These are phyloP conservation scores for Apocynum venetum DNA, from an alignment of 257 asterid species.

Conservation along the genomic window DNA sequence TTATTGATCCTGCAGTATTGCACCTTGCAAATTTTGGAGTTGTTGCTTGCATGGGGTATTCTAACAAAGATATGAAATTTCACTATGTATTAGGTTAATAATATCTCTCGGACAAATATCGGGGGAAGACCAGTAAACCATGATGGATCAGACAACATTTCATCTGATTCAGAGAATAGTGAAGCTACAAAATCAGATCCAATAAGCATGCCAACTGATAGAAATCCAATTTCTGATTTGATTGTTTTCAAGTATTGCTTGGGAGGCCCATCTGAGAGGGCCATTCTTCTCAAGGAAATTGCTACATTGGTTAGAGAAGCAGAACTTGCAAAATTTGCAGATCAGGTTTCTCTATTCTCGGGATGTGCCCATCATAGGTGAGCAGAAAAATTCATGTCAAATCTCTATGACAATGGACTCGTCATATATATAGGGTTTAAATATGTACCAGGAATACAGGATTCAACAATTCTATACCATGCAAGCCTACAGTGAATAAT, in stretches of 20 bases:
- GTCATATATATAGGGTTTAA: neutral
- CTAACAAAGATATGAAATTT: neutral
- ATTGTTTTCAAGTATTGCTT: slow-evolving; percentile 78
- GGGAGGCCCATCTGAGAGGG: slow-evolving; percentile 68
- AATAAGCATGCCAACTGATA: slow-evolving; percentile 30
- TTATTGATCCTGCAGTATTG: neutral
- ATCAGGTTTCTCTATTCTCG: slow-evolving; percentile 69
- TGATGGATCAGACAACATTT: slow-evolving; percentile 38
- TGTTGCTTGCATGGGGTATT: neutral
- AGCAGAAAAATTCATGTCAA: neutral
- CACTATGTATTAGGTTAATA: slow-evolving; percentile 34
- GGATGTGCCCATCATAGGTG: slow-evolving; percentile 94
- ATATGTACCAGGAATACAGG: neutral
- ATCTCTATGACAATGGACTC: neutral
- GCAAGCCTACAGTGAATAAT: neutral
- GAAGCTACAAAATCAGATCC: slow-evolving; percentile 51
- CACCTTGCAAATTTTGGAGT: neutral
- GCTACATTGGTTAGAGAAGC: slow-evolving; percentile 52
- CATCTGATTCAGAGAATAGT: slow-evolving; percentile 56
- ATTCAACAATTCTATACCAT: neutral
- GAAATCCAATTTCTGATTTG: slow-evolving; percentile 58
- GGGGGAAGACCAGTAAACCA: slow-evolving; percentile 41
- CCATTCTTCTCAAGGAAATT: slow-evolving; percentile 75
- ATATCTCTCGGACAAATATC: slow-evolving; percentile 27
- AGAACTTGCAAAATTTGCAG: slow-evolving; percentile 54